phyloP scores from a whole-genome alignment of 768 basidiomycete genomes.

The Lentinula sp. region DNA sequence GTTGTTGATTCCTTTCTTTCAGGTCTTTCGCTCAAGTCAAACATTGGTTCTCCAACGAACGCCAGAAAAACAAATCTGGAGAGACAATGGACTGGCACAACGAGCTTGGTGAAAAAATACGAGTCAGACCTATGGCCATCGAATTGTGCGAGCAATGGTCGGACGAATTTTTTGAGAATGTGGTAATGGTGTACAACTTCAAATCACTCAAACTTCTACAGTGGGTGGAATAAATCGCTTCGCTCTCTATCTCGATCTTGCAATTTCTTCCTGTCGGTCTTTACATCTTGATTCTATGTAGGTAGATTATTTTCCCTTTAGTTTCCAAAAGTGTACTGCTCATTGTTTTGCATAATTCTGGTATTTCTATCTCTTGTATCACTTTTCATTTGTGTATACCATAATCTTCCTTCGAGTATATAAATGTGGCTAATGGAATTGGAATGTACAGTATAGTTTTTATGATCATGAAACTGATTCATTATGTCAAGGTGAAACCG shows the following conservation, averaged over 20 bases:
- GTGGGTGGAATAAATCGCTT: slow-evolving; percentile 3
- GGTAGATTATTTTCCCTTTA: neutral
- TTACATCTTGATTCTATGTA: slow-evolving; percentile 1
- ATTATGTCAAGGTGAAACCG: neutral
- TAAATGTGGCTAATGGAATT: neutral
- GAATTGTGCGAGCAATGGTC: slow-evolving; percentile 50
- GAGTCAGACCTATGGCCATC: slow-evolving; percentile 43
- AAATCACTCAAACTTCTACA: slow-evolving; percentile 1
- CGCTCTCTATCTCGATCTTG: neutral
- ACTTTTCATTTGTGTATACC: neutral
- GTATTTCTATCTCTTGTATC: neutral
- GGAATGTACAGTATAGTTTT: neutral
- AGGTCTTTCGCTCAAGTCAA: slow-evolving; percentile 58
- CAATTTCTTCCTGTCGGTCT: neutral
- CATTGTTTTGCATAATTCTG: neutral
- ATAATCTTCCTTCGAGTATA: neutral
- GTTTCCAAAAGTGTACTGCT: neutral
- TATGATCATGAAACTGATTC: neutral
- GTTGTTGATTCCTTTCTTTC: neutral
- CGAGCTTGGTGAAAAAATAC: slow-evolving; percentile 34
- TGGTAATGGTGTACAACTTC: slow-evolving; percentile 26
- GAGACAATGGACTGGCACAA: slow-evolving; percentile 26
- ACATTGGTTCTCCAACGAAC: slow-evolving; percentile 66
- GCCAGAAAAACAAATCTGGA: slow-evolving; percentile 38
- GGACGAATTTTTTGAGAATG: slow-evolving; percentile 56